Percentiles rank a stretch among this genome's conserved stretches.
Evolutionary conservation across 768 basidiomycete genomes (phyloP).

Genomic region (Lentinula boryana): DNA sequence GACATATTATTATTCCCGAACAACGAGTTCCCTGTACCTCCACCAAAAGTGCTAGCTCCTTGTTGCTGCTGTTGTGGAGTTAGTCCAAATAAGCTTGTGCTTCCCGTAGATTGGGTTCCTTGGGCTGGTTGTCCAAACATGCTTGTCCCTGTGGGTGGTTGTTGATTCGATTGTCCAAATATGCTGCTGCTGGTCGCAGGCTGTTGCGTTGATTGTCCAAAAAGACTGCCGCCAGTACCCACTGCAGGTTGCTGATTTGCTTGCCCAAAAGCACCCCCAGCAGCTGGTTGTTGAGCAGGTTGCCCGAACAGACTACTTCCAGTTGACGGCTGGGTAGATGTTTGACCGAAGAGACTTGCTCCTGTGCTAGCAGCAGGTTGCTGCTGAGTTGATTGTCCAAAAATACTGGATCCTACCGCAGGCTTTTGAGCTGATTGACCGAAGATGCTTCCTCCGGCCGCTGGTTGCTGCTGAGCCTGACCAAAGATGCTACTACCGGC

Average conservation of each 20-base stretch:
- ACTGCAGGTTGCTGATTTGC: slow-evolving; percentile 2
- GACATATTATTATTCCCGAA: slow-evolving; percentile 19
- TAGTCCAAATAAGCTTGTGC: slow-evolving; percentile 25
- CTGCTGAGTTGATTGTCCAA: slow-evolving; percentile 13
- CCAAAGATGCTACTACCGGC: slow-evolving; percentile 10
- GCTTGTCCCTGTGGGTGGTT: slow-evolving; percentile 14
- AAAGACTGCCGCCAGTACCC: neutral
- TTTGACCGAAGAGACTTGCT: slow-evolving; percentile 16
- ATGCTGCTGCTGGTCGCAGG: slow-evolving; percentile 14
- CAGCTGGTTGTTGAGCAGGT: slow-evolving; percentile 18
- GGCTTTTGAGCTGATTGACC: slow-evolving; percentile 13
- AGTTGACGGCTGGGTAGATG: slow-evolving; percentile 13
- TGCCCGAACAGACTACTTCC: slow-evolving; percentile 2
- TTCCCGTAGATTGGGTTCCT: slow-evolving; percentile 15
- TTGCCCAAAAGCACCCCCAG: slow-evolving; percentile 14
- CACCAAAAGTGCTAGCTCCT: slow-evolving; percentile 20
- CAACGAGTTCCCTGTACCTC: slow-evolving; percentile 8
- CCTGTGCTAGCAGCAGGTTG: slow-evolving; percentile 15
- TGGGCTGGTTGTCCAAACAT: slow-evolving; percentile 17
- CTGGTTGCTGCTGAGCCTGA: slow-evolving; percentile 14
- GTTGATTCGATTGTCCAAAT: slow-evolving; percentile 22
- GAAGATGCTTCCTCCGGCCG: slow-evolving; percentile 18
- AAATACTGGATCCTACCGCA: slow-evolving; percentile 14
- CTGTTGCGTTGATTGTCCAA: slow-evolving; percentile 3
- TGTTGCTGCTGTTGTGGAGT: slow-evolving; percentile 19